Evolutionary conservation across 2,329 filamentous ascomycete genomes (phyloP), one percentile per base, ranked within the genome.

Genomic region (Coniella lustricola): DNA sequence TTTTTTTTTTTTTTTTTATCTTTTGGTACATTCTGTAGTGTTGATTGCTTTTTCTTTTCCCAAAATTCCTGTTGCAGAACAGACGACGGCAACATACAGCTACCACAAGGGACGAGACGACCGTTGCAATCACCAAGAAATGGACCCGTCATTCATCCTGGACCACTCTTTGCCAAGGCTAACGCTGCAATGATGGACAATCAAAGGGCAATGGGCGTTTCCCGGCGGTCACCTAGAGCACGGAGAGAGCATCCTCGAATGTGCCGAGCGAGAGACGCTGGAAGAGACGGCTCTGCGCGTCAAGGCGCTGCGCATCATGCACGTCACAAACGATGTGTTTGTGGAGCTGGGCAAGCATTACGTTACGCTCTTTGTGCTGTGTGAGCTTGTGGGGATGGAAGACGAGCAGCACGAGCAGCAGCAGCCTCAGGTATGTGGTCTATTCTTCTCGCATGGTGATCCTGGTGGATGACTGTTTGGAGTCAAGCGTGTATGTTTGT

Each of bases 141-240:
- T n/a, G n/a, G n/a, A n/a, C n/a, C n/a, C n/a, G n/a, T n/a, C n/a
- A n/a, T n/a, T n/a, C n/a, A n/a, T n/a, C n/a, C n/a, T n/a, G n/a
- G n/a, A n/a, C n/a, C n/a, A n/a, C n/a, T n/a, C n/a, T n/a, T n/a
- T n/a, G n/a, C 25, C 25, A 29, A 29, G 25, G 25, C 25, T 29
- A n/a, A n/a, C n/a, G n/a, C n/a, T n/a, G n/a, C n/a, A n/a, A n/a
- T n/a, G n/a, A n/a, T n/a, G n/a, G n/a, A n/a, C n/a, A n/a, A n/a
- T n/a, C n/a, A 16, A 38, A 64, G 55, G 53, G 3, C 53, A 51
- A 10, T 80, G 76, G 66, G 82, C 81, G 43, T 75, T 88, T 13
- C 85, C 87, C 0, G 87, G 87, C 18, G 87, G 87, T 0, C 85
- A 91, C 57, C 74, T 90, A 14, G 87, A 91, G 52, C 76, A 77